Evolutionary conservation across 1,284 basidiomycete species (phyloP), one percentile per base, ranked within the genome.

Genomic region (Boletus semigastroideus): DNA sequence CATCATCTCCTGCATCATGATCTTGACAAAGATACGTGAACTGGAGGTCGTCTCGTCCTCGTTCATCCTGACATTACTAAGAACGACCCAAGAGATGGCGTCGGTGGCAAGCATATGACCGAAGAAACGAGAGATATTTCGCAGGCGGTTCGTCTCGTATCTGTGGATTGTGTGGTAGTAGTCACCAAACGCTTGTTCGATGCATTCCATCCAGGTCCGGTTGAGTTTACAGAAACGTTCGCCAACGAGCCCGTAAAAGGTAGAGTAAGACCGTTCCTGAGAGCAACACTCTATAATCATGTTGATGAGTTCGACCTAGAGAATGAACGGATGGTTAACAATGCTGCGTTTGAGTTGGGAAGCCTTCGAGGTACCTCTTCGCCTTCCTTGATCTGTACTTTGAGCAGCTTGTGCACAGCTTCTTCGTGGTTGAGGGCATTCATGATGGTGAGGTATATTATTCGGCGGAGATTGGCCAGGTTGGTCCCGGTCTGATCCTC

Each of bases 241-340:
- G 48, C 94, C 94, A 61, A 98, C 84, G 33, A 98, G 84, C 19
- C 96, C 96, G 67, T 96, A 99, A 77, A 98, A 99, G 38, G 84
- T 92, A 11, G 91, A 91, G 71, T 98, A 99, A 0, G 96, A 95
- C 5, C 96, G 89, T 70, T 99, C 96, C 77, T 99, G 96, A 3
- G 96, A 99, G 69, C 96, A 99, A 87, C 96, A 99, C 67, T 99
- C 96, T 71, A 99, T 90, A 54, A 99, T 83, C 96, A 99, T 99
- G 78, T 99, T 98, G 72, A 92, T 87, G 48, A 99, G 74, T 72
- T 98, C 96, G 62, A 94, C 91, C 90, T 95, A 8, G 30, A 50
- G 42, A 17, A 17, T 16, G 28, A 57, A 46, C n/a, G n/a, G n/a
- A 9, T 19, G 10, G 28, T 42, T 27, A 19, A 34, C 40, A 22